phyloP scores from a whole-genome alignment of 1,139 yeast genomes.

The Yamadazyma trypodendri region DNA sequence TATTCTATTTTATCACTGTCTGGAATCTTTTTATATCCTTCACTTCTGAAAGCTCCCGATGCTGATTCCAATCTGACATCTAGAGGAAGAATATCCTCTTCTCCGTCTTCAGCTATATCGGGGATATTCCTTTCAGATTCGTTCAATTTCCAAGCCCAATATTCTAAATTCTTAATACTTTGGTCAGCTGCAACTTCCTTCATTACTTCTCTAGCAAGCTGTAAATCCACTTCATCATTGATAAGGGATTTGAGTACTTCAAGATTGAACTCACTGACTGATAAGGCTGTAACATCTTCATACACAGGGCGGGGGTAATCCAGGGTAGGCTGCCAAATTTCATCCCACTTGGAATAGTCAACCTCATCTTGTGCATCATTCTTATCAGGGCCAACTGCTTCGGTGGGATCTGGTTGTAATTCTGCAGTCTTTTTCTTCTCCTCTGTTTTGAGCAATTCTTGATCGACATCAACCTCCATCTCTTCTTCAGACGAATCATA shows the following conservation, averaged over 20 bases:
- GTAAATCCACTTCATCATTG: slow-evolving; percentile 74
- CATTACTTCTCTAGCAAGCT: slow-evolving; percentile 48
- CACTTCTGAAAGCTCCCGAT: slow-evolving; percentile 68
- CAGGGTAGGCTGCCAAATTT: slow-evolving; percentile 44
- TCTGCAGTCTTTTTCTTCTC: background rate
- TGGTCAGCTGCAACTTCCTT: slow-evolving; percentile 21
- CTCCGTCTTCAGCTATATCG: slow-evolving; percentile 26
- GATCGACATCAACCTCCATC: slow-evolving; percentile 12
- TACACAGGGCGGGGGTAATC: slow-evolving; percentile 51
- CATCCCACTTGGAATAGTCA: slow-evolving; percentile 26
- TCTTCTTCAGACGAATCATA: slow-evolving; percentile 38
- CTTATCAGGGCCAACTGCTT: too few relatives aligned
- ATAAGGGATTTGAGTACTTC: slow-evolving; percentile 52
- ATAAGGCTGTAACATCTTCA: slow-evolving; percentile 33
- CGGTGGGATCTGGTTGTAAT: too few relatives aligned
- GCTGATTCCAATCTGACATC: slow-evolving; percentile 40
- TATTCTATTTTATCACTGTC: slow-evolving; percentile 74
- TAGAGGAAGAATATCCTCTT: slow-evolving; percentile 23
- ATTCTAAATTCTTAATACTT: slow-evolving; percentile 43
- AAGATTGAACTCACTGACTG: slow-evolving; percentile 38
- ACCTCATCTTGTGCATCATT: slow-evolving; percentile 14
- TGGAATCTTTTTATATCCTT: slow-evolving; percentile 72
- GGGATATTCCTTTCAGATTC: slow-evolving; percentile 25
- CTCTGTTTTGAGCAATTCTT: slow-evolving; percentile 1
- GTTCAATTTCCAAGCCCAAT: slow-evolving; percentile 69